Evolutionary conservation across 1,139 yeast species (phyloP), one percentile per base, ranked within the genome.

Genomic region (Yamadazyma dendronema): DNA sequence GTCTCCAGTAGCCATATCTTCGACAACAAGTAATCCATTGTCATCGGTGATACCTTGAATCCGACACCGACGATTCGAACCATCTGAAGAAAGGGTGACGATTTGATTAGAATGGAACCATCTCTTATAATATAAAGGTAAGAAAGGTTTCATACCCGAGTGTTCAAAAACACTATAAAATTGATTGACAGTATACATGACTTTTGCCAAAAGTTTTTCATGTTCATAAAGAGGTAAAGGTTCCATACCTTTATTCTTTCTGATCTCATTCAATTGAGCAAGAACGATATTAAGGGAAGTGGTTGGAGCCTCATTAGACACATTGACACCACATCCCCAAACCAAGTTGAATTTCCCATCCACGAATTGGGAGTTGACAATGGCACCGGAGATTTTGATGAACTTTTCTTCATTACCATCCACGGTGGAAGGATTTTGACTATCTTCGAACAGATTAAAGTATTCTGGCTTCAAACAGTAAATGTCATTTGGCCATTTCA

Each of bases 401-500:
- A 78, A 86, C 9, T 79, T 77, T 40, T 64, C 64, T 38, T 63
- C 59, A 47, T 68, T 61, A 9, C 71, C 69, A 38, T 68, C 66
- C 14, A 65, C 67, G n/a, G 67, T 61, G 24, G 65, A 44, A 33
- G 59, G 49, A 53, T 54, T 60, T 32, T 60, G 52, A 33, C 57
- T 70, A 42, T 45, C 34, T 4, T 25, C 13, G 9, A 67, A 33
- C 11, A 39, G 40, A 36, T 49, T 49, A 50, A 63, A 67, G 43
- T 65, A 77, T 36, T 79, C 80, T 0, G 95, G 94, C 43, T 77
- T 80, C 49, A 81, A 59, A 5, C 84, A 79, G 56, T 87, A 94
- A 12, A 92, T 67, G 59, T 94, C 99, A 56, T 94, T 94, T 4
- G 99, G 99, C 99, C 99, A 94, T 56, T 94, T 94, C 44, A 94